Evolutionary conservation across 129 eudicot species (phyloP).

Genomic region (Cynara cardunculus): DNA sequence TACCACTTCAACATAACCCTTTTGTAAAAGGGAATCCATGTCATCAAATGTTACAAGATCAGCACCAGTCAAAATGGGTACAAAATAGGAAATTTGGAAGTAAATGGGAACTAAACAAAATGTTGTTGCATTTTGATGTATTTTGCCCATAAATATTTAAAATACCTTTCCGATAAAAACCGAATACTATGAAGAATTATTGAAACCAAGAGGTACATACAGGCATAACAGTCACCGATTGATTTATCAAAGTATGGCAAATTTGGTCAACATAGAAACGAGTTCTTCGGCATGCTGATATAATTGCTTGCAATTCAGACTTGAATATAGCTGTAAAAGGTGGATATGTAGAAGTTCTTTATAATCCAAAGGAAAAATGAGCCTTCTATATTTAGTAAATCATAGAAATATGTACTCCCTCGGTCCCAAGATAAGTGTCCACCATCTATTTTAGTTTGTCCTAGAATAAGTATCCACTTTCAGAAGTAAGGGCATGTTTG

Average conservation of each 20-base stretch:
- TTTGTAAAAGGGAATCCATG: background rate
- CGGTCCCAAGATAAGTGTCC: background rate
- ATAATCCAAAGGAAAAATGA: background rate
- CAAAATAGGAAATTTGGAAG: background rate
- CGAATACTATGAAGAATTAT: background rate
- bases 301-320: constrained; percentile 56
- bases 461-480: background rate
- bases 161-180: background rate
- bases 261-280: constrained; percentile 62
- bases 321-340: constrained; percentile 56
- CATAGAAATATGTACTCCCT: background rate
- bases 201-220: constrained; percentile 47
- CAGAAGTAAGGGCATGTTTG: too few species aligned
- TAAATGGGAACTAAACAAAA: background rate
- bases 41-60: background rate
- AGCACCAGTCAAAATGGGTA: background rate
- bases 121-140: background rate
- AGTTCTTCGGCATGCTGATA: constrained; percentile 65
- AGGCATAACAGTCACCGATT: constrained; percentile 60
- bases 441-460: too few species aligned
- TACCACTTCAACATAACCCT: background rate
- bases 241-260: constrained; percentile 47
- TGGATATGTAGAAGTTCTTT: background rate
- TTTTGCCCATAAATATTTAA: background rate
- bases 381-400: background rate